Percentiles rank a stretch among this genome's conserved stretches.
phyloP scores from a whole-genome alignment of 352 stramenopile species.

The Discostella stelligera region DNA sequence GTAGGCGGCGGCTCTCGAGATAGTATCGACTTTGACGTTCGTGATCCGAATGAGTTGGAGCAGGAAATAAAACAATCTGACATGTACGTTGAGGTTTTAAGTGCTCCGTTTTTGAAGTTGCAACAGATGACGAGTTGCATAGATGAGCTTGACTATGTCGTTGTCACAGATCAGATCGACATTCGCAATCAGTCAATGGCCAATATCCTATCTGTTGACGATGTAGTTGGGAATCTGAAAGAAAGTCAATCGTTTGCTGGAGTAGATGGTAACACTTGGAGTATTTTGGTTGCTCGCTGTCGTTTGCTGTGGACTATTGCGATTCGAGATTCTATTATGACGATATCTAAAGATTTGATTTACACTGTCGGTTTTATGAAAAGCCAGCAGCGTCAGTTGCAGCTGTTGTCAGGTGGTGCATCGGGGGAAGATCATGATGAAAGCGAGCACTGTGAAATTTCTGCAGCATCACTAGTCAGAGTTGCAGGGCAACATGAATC shows the following conservation, averaged over 20 bases:
- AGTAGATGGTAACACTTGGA: constrained; percentile 56
- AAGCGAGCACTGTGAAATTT: constrained; percentile 1
- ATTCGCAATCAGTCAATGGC: constrained; percentile 53
- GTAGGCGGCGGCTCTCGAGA: constrained; percentile 1
- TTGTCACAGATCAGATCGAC: constrained; percentile 53
- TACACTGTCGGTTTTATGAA: constrained; percentile 64
- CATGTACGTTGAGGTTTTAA: not conserved
- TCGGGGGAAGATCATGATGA: not conserved
- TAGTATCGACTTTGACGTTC: not conserved
- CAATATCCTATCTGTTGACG: constrained; percentile 37
- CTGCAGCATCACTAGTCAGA: constrained; percentile 1
- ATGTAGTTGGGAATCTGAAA: constrained; percentile 2
- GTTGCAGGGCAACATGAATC: not conserved
- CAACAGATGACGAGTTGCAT: constrained; percentile 43
- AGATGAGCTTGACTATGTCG: constrained; percentile 46
- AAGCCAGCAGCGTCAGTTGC: constrained; percentile 50
- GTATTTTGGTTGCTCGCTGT: constrained; percentile 53
- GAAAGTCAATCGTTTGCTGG: constrained; percentile 21
- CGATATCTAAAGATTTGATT: constrained; percentile 57
- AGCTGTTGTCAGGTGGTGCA: constrained; percentile 34
- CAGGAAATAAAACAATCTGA: not conserved
- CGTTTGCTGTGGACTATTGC: constrained; percentile 65
- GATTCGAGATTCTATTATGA: constrained; percentile 58
- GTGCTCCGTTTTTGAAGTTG: constrained; percentile 37
- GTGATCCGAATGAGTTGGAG: no score